Percentiles rank a stretch among this genome's conserved stretches.
Conservation (phyloP, 176 grass and related monocot species). For the Guadua angustifolia region DNA sequence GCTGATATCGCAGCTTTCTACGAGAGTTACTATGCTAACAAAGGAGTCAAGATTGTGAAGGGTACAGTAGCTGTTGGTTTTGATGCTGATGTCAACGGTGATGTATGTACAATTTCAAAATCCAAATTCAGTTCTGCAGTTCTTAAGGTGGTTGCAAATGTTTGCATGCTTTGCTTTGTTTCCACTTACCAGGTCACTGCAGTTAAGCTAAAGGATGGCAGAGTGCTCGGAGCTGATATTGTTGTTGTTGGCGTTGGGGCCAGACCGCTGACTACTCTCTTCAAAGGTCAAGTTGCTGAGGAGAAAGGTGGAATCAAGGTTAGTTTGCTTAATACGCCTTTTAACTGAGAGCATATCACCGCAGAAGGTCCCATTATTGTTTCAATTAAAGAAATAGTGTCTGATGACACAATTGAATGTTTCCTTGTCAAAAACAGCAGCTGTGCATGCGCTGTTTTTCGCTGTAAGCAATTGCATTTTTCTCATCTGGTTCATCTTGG, state of each 20-base stretch:
- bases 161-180: constrained; percentile 30
- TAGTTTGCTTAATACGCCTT: constrained; percentile 15
- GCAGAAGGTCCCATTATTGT: background rate
- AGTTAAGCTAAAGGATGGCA: constrained; percentile 88
- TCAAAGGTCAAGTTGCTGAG: constrained; percentile 88
- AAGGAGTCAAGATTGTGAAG: constrained; percentile 87
- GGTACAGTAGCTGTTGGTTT: constrained; percentile 86
- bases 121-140: constrained; percentile 24
- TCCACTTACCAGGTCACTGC: constrained; percentile 68
- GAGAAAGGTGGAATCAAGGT: constrained; percentile 99
- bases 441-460: background rate
- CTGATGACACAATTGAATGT: constrained; percentile 10
- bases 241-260: constrained; percentile 89
- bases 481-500: background rate
- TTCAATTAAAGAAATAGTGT: constrained; percentile 26
- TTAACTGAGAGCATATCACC: background rate
- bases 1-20: constrained; percentile 90
- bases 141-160: background rate
- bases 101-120: constrained; percentile 61
- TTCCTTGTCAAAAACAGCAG: background rate
- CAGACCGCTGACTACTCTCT: constrained; percentile 72
- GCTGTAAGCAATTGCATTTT: background rate
- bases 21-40: constrained; percentile 89
- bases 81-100: constrained; percentile 72
- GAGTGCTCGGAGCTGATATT: constrained; percentile 75